These are phyloP conservation scores for Fusarium sp. DNA, from an alignment of 2,329 filamentous ascomycete genomes.

Conservation along the genomic window DNA sequence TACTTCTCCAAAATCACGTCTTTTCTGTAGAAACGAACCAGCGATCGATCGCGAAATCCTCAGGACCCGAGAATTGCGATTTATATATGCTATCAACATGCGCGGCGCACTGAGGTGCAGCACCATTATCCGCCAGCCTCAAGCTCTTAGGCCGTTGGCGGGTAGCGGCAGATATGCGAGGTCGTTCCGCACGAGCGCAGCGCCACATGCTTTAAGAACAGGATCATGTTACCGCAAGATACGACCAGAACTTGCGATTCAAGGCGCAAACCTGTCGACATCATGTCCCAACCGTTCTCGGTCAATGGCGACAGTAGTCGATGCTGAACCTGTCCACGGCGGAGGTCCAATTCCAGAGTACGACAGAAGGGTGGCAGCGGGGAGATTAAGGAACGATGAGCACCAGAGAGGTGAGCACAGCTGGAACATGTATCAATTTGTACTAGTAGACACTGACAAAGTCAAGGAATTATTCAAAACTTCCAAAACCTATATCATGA, in stretches of 20 bases:
- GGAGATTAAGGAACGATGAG: slow-evolving; percentile 83
- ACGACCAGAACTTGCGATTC: neutral
- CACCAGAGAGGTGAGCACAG: slow-evolving; percentile 79
- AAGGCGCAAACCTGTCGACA: slow-evolving; percentile 13
- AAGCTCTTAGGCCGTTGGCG: slow-evolving; percentile 21
- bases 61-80: slow-evolving; percentile 3
- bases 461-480: slow-evolving; percentile 82
- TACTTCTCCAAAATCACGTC: slow-evolving; percentile 11
- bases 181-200: slow-evolving; percentile 39
- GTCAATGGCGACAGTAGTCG: slow-evolving; percentile 47
- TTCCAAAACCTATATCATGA: slow-evolving; percentile 91
- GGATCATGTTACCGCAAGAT: slow-evolving; percentile 12
- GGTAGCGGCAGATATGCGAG: slow-evolving; percentile 34
- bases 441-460: slow-evolving; percentile 21
- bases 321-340: slow-evolving; percentile 46
- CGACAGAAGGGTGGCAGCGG: slow-evolving; percentile 79
- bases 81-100: slow-evolving; percentile 30
- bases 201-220: slow-evolving; percentile 14
- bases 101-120: slow-evolving; percentile 32
- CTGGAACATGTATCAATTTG: too few species aligned
- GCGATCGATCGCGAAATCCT: slow-evolving; percentile 6
- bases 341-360: slow-evolving; percentile 88
- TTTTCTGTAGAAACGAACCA: slow-evolving; percentile 15
- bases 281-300: slow-evolving; percentile 28
- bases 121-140: slow-evolving; percentile 30